Conservation (phyloP, 331 rosid species). For the Saraca asoca region DNA sequence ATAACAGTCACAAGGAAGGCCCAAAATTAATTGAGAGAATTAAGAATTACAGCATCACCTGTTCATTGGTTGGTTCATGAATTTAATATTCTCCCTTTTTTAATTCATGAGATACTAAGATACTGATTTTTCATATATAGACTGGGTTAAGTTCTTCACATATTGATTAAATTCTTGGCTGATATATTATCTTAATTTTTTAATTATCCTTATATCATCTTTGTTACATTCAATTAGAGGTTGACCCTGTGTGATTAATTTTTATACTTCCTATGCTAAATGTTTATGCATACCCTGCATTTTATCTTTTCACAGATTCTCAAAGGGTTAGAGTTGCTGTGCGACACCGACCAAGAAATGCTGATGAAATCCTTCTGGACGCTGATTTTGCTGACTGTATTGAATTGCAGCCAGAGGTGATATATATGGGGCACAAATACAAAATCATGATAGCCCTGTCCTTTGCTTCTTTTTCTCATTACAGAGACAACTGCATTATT, state of each 20-base stretch:
- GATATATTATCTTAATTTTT: too few species aligned
- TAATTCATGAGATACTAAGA: neutral
- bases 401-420: slow-evolving; percentile 75
- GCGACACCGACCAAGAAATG: slow-evolving; percentile 59
- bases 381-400: slow-evolving; percentile 58
- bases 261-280: neutral
- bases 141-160: too few species aligned
- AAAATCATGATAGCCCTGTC: slow-evolving; percentile 3
- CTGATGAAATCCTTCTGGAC: slow-evolving; percentile 54
- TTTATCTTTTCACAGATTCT: slow-evolving; percentile 40
- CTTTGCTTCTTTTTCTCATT: neutral
- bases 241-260: neutral
- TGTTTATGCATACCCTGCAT: neutral
- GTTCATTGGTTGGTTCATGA: neutral
- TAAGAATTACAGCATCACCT: neutral
- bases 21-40: neutral
- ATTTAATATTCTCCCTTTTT: neutral
- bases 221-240: neutral
- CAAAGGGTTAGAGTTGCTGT: slow-evolving; percentile 69
- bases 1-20: neutral
- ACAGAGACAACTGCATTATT: neutral
- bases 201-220: too few species aligned
- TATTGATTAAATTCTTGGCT: too few species aligned
- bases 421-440: slow-evolving; percentile 14
- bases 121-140: too few species aligned